Base-by-base conservation (phyloP, 805 yeast species). In the Saturnispora halmiae region DNA sequence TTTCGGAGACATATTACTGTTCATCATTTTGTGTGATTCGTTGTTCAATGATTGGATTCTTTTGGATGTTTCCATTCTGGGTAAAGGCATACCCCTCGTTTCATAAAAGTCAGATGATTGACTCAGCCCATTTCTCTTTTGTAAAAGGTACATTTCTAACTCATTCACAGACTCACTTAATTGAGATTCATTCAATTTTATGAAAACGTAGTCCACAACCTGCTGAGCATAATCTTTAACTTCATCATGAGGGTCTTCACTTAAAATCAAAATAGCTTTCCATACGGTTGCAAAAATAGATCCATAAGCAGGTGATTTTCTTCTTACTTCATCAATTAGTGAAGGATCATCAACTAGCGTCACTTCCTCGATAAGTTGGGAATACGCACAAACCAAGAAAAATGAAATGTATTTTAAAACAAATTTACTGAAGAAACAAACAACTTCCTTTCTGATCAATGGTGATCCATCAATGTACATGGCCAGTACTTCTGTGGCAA, bases 171-270 rank as follows among this genome's bases (percentile, higher is more conserved):
- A 67, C 2, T 72, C 79, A 0, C 79, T 75, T 26, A 90, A 55
- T 33, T 77, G 79, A 46, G 85, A 71, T 36, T 79, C 77, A 46
- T 76, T 72, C 39, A 90, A 61, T 43, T 75, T 72, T 36, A 73
- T 54, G 58, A 83, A 64, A 18, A 87, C 77, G 46, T 70, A 76
- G 56, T 87, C 96, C 15, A 86, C 79, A 11, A 86, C 72, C 22
- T 72, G 75, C 41, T 78, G 79, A 0, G 96, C 90, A 45, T 75
- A 67, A 36, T 72, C 72, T 43, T 74, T 76, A 6, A 88, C 87
- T 58, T 86, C 95, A 27, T 72, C 63, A 58, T 82, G 92, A 0
- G 97, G 95, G 59, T 92, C 98, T 48, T 82, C 87, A 1, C 94
- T 74, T 22, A 86, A 60, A 21, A 85, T 77, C 35, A 92, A 65